Base-by-base conservation (phyloP, 1,139 yeast genomes). In the Pichia sp. region DNA sequence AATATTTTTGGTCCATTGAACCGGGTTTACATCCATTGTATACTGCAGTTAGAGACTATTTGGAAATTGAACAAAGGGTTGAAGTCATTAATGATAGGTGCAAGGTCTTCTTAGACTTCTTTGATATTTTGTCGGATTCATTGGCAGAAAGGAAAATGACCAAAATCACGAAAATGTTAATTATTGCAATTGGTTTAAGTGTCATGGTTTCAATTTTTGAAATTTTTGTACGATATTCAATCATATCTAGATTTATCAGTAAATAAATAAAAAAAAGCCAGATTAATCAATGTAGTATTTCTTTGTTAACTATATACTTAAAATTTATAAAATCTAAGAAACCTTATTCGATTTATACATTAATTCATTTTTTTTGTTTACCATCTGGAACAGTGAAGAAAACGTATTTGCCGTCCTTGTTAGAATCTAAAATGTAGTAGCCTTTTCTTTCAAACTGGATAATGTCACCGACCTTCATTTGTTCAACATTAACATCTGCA, bases 401-500 rank as follows among this genome's bases (percentile, higher is more conserved):
- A 45, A 85, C 83, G 54, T 81, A 85, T 58, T 80, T 72, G 46
- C 80, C 84, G 48, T 74, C 77, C 42, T 72, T 65, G 59, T 74
- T 76, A 58, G 79, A 66, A 67, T 92, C 97, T 53, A 90, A 76
- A 67, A 94, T 81, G 79, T 72, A 92, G 76, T 88, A 92, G 58
- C 97, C 97, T 76, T 92, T 92, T 77, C 98, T 85, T 73, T 92
- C 97, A 59, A 92, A 88, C 72, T 92, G 97, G 59, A 92, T 82
- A 53, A 90, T 76, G 56, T 87, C 95, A 55, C 96, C 96, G 56
- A 73, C 83, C 73, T 85, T 80, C 76, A 92, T 77, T 51, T 74
- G 68, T 61, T 76, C 78, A 55, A 90, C 79, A 64, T 90, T 92
- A 60, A 79, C 67, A 66, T 92, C 97, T 57, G 90, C 97, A 58